Conservation (phyloP, 495 filamentous ascomycete genomes). For the Aspergillus leporis region DNA sequence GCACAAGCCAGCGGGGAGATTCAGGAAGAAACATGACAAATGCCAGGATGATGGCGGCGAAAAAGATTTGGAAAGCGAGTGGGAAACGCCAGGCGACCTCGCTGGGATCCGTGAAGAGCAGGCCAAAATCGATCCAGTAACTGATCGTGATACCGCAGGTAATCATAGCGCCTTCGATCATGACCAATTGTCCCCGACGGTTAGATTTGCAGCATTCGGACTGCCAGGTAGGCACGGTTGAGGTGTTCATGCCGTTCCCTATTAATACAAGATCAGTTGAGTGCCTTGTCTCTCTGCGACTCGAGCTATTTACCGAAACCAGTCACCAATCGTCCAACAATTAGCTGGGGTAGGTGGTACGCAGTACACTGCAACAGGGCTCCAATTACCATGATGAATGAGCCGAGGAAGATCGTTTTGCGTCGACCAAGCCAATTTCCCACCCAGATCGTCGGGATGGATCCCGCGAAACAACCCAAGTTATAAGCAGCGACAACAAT, state of each 20-base stretch:
- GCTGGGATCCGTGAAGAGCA: slow-evolving; percentile 63
- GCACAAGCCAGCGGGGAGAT: slow-evolving; percentile 73
- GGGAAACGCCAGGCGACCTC: slow-evolving; percentile 75
- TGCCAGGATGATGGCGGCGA: slow-evolving; percentile 59
- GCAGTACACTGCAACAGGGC: slow-evolving; percentile 64
- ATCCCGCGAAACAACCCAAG: slow-evolving; percentile 64
- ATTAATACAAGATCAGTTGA: slow-evolving; percentile 3
- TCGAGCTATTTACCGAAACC: slow-evolving; percentile 49
- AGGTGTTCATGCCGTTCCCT: slow-evolving; percentile 62
- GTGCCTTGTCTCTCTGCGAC: slow-evolving; percentile 3
- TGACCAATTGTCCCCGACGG: slow-evolving; percentile 72
- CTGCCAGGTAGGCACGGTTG: slow-evolving; percentile 75
- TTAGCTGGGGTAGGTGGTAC: slow-evolving; percentile 62
- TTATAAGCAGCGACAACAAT: slow-evolving; percentile 67
- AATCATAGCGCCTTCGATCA: slow-evolving; percentile 75
- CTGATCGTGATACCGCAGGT: slow-evolving; percentile 70
- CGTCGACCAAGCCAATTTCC: slow-evolving; percentile 70
- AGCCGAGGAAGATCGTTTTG: slow-evolving; percentile 68
- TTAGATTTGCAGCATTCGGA: slow-evolving; percentile 76
- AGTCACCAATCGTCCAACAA: slow-evolving; percentile 62
- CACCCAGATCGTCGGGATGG: slow-evolving; percentile 57
- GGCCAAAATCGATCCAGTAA: slow-evolving; percentile 76
- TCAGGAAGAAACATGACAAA: slow-evolving; percentile 69
- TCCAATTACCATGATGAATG: slow-evolving; percentile 67
- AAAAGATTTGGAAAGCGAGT: slow-evolving; percentile 70